Percentiles rank a stretch among this genome's conserved stretches.
Conservation (phyloP, 768 basidiomycete genomes). For the Termitomyces sp. region DNA sequence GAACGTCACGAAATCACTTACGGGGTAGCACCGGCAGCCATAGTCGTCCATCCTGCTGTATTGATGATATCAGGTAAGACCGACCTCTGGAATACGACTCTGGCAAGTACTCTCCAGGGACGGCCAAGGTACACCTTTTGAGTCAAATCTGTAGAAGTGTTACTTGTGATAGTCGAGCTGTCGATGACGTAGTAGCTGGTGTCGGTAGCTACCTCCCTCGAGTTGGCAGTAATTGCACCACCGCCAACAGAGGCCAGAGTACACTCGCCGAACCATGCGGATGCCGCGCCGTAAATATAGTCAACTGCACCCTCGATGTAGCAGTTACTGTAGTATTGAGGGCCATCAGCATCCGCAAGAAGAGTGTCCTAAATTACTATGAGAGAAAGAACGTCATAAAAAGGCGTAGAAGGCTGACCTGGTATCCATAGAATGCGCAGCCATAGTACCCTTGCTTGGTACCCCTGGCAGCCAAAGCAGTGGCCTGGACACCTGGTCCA, state of each 20-base stretch:
- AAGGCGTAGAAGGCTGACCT: constrained; percentile 3
- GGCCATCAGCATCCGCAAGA: constrained; percentile 17
- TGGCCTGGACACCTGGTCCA: constrained; percentile 19
- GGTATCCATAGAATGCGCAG: constrained; percentile 18
- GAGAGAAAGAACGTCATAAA: background rate
- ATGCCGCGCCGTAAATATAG: constrained; percentile 21
- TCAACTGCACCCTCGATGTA: constrained; percentile 22
- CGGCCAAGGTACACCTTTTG: constrained; percentile 19
- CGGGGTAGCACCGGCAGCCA: constrained; percentile 20
- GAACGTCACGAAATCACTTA: background rate
- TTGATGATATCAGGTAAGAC: constrained; percentile 18
- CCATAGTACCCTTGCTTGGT: constrained; percentile 20
- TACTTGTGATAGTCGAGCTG: constrained; percentile 17
- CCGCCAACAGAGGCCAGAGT: constrained; percentile 18
- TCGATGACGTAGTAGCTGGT: constrained; percentile 22
- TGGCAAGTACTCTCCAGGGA: constrained; percentile 13
- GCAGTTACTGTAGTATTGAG: constrained; percentile 24
- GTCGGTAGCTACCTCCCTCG: constrained; percentile 13
- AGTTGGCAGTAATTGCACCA: constrained; percentile 24
- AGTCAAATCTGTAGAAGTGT: constrained; percentile 11
- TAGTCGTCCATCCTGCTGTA: constrained; percentile 18
- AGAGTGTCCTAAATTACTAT: constrained; percentile 14
- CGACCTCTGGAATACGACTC: constrained; percentile 22
- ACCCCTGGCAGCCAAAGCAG: constrained; percentile 18
- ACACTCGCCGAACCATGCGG: constrained; percentile 24